Percentiles rank a stretch among this genome's conserved stretches.
phyloP scores from a whole-genome alignment of 306 rosid species.

The Prunus padus region DNA sequence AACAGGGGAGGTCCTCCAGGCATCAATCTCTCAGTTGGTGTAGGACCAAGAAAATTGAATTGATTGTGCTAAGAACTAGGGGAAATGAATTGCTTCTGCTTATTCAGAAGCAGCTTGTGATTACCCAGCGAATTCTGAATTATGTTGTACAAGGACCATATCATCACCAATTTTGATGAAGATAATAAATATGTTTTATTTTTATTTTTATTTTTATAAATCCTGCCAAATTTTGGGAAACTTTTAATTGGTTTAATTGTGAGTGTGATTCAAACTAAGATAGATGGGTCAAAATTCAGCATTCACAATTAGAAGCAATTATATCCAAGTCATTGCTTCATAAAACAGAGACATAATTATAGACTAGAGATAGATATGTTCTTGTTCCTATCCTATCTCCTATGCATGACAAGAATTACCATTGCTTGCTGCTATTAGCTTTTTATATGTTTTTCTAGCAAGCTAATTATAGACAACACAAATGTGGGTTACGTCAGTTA shows the following conservation, averaged over 20 bases:
- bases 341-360: constrained; percentile 70
- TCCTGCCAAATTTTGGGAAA: constrained; percentile 12
- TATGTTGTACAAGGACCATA: constrained; percentile 22
- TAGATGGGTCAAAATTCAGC: constrained; percentile 52
- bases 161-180: constrained; percentile 23
- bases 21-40: neutral
- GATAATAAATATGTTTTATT: constrained; percentile 13
- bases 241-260: neutral
- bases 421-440: constrained; percentile 28
- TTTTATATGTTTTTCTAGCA: constrained; percentile 13
- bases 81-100: neutral
- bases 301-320: constrained; percentile 38
- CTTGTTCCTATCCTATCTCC: constrained; percentile 7
- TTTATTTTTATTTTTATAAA: no score
- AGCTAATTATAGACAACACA: no score
- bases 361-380: constrained; percentile 40
- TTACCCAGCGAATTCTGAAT: constrained; percentile 16
- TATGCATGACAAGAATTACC: constrained; percentile 51
- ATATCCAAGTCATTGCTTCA: constrained; percentile 49
- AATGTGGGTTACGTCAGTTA: no score
- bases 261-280: neutral
- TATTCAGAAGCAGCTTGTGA: constrained; percentile 16
- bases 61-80: neutral
- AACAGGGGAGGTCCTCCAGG: neutral
- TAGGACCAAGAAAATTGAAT: neutral